These are phyloP conservation scores for Dothistroma pini DNA, from an alignment of 2,329 filamentous ascomycete genomes.

Conservation along the genomic window DNA sequence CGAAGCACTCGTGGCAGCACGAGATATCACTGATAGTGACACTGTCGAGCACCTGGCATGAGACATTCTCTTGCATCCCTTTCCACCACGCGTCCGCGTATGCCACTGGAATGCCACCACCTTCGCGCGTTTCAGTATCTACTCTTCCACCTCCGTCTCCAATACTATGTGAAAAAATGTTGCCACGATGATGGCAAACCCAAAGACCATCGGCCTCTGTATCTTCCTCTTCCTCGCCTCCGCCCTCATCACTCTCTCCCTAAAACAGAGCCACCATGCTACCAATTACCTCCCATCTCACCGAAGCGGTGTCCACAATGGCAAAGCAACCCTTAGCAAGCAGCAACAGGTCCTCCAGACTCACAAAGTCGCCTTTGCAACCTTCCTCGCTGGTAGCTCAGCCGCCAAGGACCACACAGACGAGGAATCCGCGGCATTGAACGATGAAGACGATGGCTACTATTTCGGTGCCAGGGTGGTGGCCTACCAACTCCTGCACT, in stretches of 20 bases:
- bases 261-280: conserved; percentile 24
- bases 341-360: conserved; percentile 19
- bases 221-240: conserved; percentile 36
- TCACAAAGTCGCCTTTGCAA: conserved; percentile 38
- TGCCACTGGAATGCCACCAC: conserved; percentile 10
- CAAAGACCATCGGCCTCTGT: conserved; percentile 31
- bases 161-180: conserved; percentile 11
- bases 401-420: conserved; percentile 19
- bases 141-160: neutral
- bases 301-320: conserved; percentile 4
- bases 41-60: neutral
- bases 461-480: conserved; percentile 36
- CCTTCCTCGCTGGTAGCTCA: conserved; percentile 35
- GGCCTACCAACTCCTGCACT: conserved; percentile 39
- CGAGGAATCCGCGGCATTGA: conserved; percentile 22
- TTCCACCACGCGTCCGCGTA: conserved; percentile 4
- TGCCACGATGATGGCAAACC: conserved; percentile 21
- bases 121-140: neutral
- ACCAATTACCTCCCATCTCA: neutral
- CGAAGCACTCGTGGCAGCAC: neutral
- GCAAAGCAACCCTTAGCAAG: neutral
- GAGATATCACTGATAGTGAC: neutral
- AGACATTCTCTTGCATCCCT: conserved; percentile 8
- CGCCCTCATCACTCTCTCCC: conserved; percentile 32
- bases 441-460: conserved; percentile 36